These are phyloP conservation scores for Gossypium laxum DNA, from an alignment of 441 rosid genomes.

Conservation along the genomic window DNA sequence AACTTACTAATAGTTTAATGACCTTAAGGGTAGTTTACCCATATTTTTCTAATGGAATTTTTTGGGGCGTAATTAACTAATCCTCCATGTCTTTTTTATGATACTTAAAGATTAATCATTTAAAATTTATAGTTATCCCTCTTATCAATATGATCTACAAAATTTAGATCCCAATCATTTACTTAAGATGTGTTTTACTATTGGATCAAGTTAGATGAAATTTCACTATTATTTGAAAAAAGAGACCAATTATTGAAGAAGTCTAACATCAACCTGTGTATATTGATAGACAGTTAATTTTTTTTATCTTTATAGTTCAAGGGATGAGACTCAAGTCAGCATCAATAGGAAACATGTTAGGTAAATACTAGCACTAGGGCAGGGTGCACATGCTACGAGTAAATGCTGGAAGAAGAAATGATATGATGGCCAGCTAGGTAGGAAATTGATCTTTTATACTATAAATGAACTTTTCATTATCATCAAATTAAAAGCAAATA, in stretches of 20 bases:
- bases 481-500: not conserved
- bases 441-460: not conserved
- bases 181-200: no score
- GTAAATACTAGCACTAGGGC: constrained; percentile 9
- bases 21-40: no score
- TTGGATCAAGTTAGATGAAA: no score
- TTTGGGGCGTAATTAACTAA: no score
- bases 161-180: no score
- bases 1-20: no score
- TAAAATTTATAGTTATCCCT: no score
- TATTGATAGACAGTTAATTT: not conserved
- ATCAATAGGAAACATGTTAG: constrained; percentile 11
- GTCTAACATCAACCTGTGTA: not conserved
- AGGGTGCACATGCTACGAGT: not conserved
- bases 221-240: no score
- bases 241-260: not conserved
- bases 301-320: not conserved
- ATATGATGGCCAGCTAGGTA: not conserved
- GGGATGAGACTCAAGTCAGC: not conserved
- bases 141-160: no score
- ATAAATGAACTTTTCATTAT: not conserved
- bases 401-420: not conserved
- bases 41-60: no score
- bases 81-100: no score
- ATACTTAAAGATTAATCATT: no score